These are phyloP conservation scores for Fusarium oligoseptatum DNA, from an alignment of 2,329 filamentous ascomycete species.

Conservation along the genomic window DNA sequence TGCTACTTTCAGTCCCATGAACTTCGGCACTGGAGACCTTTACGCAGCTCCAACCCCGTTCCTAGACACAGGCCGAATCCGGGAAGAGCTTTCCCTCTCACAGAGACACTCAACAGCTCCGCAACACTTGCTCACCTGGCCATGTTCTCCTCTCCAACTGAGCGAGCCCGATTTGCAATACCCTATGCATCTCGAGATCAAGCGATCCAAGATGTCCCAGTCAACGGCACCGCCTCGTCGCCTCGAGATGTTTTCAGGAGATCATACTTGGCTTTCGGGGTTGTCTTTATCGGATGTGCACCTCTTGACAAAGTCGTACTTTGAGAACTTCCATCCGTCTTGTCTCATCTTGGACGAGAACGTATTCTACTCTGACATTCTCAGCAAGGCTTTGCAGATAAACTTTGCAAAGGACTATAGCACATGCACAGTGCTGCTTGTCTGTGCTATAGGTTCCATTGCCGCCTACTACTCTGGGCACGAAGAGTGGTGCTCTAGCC, in stretches of 20 bases:
- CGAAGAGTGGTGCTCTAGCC: slow-evolving; percentile 9
- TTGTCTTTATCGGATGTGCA: slow-evolving; percentile 18
- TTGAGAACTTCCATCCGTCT: slow-evolving; percentile 26
- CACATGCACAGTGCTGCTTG: slow-evolving; percentile 17
- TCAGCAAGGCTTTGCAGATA: neutral
- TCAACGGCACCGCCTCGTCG: slow-evolving; percentile 3
- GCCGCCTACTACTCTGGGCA: slow-evolving; percentile 14
- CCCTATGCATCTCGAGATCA: slow-evolving; percentile 30
- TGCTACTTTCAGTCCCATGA: slow-evolving; percentile 13
- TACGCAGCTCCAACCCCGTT: neutral
- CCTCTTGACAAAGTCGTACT: slow-evolving; percentile 22
- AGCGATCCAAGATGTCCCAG: slow-evolving; percentile 3
- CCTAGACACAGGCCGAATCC: slow-evolving; percentile 1
- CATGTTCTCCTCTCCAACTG: slow-evolving; percentile 17
- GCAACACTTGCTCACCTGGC: slow-evolving; percentile 31
- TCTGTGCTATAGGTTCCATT: slow-evolving; percentile 15
- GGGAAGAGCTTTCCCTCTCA: slow-evolving; percentile 21
- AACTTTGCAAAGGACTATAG: neutral
- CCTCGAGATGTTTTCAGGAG: neutral
- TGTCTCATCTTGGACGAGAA: slow-evolving; percentile 27
- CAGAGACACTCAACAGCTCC: slow-evolving; percentile 27
- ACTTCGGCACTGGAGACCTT: neutral
- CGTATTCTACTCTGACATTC: slow-evolving; percentile 16
- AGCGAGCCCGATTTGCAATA: slow-evolving; percentile 24
- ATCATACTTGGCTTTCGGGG: slow-evolving; percentile 21